Evolutionary conservation across 1,284 basidiomycete species (phyloP), one percentile per base, ranked within the genome.

Genomic region (Ustilago trichophora): DNA sequence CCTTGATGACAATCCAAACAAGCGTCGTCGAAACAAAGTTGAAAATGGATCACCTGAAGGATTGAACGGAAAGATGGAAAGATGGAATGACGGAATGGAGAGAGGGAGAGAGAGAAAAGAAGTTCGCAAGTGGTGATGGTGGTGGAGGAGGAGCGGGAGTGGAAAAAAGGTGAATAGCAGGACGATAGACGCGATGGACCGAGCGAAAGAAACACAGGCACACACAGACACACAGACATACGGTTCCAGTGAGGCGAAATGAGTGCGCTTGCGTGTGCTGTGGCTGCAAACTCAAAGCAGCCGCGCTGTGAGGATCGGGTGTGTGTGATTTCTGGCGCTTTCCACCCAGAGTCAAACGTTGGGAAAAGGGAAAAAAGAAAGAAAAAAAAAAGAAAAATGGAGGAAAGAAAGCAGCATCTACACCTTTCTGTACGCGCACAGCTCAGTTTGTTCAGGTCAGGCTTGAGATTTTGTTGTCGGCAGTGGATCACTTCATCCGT

Each of bases 171-270:
- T 52, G 56, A 60, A 42, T 41, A 46, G 34, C 50, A 29, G 19
- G 31, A 12, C 36, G 51, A 54, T 38, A 34, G 51, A 54, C 51
- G 46, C 47, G 44, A 29, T 51, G 52, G 47, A 47, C 48, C 44
- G 53, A 55, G 48, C 53, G 53, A 45, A 29, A 31, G 42, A 56
- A 22, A 60, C 19, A 37, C 22, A 48, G 48, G 40, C 38, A 37
- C 34, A 33, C 21, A 29, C 24, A 37, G 6, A 31, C 38, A 21
- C 40, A 44, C 40, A 34, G 21, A 44, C 26, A 31, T 18, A 22
- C 13, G 1, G 24, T 32, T 35, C 42, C n/a, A 32, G 27, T 26
- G n/a, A 16, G 6, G 7, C 10, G 8, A 34, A 12, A 29, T 22
- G 24, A 25, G 12, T 38, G 22, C 13, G 18, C 2, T 8, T 41